These are phyloP conservation scores for Pseudevernia furfuracea DNA, from an alignment of 495 filamentous ascomycete species.

Conservation along the genomic window DNA sequence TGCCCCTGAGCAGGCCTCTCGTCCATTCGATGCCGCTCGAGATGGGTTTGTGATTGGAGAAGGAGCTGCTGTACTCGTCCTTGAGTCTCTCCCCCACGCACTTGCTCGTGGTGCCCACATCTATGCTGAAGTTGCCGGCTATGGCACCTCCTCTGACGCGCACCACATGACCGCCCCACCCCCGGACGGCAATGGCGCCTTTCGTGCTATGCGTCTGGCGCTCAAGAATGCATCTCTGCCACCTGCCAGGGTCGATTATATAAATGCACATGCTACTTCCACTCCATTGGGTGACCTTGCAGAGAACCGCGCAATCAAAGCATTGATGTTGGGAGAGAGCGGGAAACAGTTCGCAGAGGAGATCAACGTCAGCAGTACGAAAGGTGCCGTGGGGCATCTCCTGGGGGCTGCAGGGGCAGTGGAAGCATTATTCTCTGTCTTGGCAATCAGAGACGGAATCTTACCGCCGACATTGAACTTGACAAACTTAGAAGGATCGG, in stretches of 20 bases:
- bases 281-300: slow-evolving; percentile 80
- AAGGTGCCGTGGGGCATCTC: slow-evolving; percentile 87
- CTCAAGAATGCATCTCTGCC: slow-evolving; percentile 62
- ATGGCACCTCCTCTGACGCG: slow-evolving; percentile 81
- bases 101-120: slow-evolving; percentile 68
- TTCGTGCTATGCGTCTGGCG: slow-evolving; percentile 76
- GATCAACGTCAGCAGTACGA: slow-evolving; percentile 84
- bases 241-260: slow-evolving; percentile 72
- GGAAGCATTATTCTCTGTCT: slow-evolving; percentile 75
- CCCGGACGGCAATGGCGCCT: slow-evolving; percentile 71
- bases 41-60: slow-evolving; percentile 89
- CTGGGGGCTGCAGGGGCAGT: slow-evolving; percentile 85
- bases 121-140: slow-evolving; percentile 84
- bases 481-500: slow-evolving; percentile 49
- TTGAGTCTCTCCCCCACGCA: slow-evolving; percentile 89
- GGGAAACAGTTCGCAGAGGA: slow-evolving; percentile 54
- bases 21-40: slow-evolving; percentile 80
- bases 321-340: slow-evolving; percentile 64
- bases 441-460: slow-evolving; percentile 66
- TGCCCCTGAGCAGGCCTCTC: slow-evolving; percentile 60
- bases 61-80: slow-evolving; percentile 76
- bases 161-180: slow-evolving; percentile 87
- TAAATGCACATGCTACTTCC: slow-evolving; percentile 92
- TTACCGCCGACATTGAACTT: slow-evolving; percentile 88
- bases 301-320: slow-evolving; percentile 76